Evolutionary conservation across 2,329 filamentous ascomycete genomes (phyloP).

Genomic region (Berkeleyomyces rouxiae): DNA sequence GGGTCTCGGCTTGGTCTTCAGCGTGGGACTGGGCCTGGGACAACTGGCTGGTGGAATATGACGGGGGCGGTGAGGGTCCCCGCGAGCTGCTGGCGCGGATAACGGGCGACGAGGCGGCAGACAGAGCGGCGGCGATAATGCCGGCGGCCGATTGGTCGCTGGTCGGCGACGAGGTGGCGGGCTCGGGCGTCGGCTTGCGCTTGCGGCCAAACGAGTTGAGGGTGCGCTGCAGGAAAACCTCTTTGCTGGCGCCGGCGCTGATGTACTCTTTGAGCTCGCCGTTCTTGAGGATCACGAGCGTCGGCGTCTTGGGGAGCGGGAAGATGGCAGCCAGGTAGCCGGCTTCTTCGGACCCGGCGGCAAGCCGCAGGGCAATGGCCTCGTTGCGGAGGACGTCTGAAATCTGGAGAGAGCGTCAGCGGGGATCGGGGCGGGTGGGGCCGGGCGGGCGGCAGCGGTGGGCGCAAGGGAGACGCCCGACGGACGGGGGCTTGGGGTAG

Average conservation of each 20-base stretch:
- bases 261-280: slow-evolving; percentile 66
- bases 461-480: background rate
- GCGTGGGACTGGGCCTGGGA: slow-evolving; percentile 13
- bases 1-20: background rate
- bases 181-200: slow-evolving; percentile 12
- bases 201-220: slow-evolving; percentile 20
- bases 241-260: slow-evolving; percentile 42
- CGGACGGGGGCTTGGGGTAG: background rate
- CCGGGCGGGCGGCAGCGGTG: background rate
- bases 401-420: slow-evolving; percentile 27
- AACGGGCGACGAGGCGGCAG: slow-evolving; percentile 15
- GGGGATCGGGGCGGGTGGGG: background rate
- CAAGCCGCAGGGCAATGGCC: slow-evolving; percentile 53
- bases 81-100: slow-evolving; percentile 11
- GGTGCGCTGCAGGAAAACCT: slow-evolving; percentile 43
- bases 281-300: slow-evolving; percentile 63
- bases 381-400: slow-evolving; percentile 39
- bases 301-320: slow-evolving; percentile 61
- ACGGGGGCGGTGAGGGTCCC: slow-evolving; percentile 14
- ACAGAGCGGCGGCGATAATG: slow-evolving; percentile 12
- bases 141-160: slow-evolving; percentile 12
- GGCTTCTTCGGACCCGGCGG: slow-evolving; percentile 62
- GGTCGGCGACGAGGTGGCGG: slow-evolving; percentile 4
- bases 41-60: slow-evolving; percentile 8
- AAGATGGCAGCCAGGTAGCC: slow-evolving; percentile 70